phyloP scores from a whole-genome alignment of 2,329 filamentous ascomycete species.

The Leptographium lundbergii region DNA sequence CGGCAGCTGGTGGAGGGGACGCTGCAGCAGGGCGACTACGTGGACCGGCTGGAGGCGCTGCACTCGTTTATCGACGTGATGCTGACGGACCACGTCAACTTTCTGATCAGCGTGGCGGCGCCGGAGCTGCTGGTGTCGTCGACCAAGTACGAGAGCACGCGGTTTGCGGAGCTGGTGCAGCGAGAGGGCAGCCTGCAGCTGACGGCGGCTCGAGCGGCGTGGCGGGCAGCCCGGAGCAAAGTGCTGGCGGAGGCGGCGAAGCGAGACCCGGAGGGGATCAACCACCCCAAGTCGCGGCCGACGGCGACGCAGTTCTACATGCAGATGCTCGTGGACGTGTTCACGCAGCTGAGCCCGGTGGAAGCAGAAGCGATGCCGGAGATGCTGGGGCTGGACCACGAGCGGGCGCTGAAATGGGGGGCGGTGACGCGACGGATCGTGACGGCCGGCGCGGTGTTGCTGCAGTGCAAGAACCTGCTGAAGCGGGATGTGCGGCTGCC shows the following conservation, averaged over 20 bases:
- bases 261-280: conserved; percentile 56
- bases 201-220: conserved; percentile 49
- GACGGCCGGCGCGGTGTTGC: conserved; percentile 59
- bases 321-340: conserved; percentile 62
- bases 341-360: conserved; percentile 48
- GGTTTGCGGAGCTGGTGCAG: conserved; percentile 51
- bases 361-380: conserved; percentile 49
- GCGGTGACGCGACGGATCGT: conserved; percentile 51
- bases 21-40: conserved; percentile 48
- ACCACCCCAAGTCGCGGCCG: conserved; percentile 47
- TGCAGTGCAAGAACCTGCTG: conserved; percentile 72
- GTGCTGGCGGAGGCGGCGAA: conserved; percentile 52
- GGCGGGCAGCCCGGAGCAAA: conserved; percentile 51
- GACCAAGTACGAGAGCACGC: conserved; percentile 59
- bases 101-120: conserved; percentile 58
- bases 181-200: conserved; percentile 28
- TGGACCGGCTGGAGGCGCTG: conserved; percentile 63
- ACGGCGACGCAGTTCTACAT: conserved; percentile 61
- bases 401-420: conserved; percentile 47
- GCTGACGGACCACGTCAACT: conserved; percentile 73
- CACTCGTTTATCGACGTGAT: conserved; percentile 66
- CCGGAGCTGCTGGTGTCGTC: conserved; percentile 61
- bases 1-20: conserved; percentile 53
- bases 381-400: conserved; percentile 57
- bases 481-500: conserved; percentile 67